phyloP scores from a whole-genome alignment of 2,329 filamentous ascomycete genomes.

The Sporothrix protearum region DNA sequence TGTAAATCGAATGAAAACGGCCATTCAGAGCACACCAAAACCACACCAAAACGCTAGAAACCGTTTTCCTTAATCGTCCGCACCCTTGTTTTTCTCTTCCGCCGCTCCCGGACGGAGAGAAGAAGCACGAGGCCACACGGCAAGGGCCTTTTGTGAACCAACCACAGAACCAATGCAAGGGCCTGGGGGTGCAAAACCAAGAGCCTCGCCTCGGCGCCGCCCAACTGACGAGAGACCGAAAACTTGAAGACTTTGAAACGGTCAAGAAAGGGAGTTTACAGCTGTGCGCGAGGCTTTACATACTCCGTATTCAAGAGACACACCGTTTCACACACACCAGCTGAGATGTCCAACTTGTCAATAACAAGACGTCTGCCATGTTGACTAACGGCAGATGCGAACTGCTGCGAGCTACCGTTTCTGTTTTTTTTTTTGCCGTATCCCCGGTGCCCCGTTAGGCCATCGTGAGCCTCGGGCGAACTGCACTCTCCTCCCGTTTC shows the following conservation, averaged over 20 bases:
- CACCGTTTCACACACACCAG: background rate
- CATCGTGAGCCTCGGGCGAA: background rate
- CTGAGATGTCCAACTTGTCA: background rate
- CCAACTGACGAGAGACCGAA: background rate
- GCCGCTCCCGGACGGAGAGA: slow-evolving; percentile 13
- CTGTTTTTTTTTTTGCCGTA: background rate
- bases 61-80: background rate
- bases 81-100: slow-evolving; percentile 5
- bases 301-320: background rate
- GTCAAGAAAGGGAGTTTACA: background rate
- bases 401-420: background rate
- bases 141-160: background rate
- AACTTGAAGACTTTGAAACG: background rate
- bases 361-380: background rate
- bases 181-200: background rate
- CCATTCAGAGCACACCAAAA: background rate
- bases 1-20: background rate
- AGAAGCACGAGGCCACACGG: slow-evolving; percentile 1
- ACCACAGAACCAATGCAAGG: background rate
- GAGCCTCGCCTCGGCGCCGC: background rate
- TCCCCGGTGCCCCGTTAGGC: background rate
- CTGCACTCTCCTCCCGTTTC: background rate
- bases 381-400: background rate
- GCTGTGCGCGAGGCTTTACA: background rate
- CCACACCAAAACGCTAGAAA: background rate